Base-by-base conservation (phyloP, 345 rosid species). In the Gossypium turneri region DNA sequence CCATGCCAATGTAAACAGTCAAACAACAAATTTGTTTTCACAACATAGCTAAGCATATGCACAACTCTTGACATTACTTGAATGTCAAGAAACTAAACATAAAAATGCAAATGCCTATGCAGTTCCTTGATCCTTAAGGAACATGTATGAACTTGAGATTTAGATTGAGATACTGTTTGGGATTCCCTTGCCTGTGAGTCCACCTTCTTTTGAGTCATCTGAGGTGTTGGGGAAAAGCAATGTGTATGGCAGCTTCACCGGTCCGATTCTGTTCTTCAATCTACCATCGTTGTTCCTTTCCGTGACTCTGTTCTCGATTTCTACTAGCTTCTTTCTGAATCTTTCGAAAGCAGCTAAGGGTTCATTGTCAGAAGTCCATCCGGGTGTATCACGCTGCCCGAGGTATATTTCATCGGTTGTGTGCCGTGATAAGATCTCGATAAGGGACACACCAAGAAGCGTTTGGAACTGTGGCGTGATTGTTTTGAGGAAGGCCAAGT, bases 381-480 rank as follows among this genome's bases (percentile, higher is more conserved):
- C 82, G 1, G 80, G 62, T 12, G 82, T 82, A 1, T 92, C 96
- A 79, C 96, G 83, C 79, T 94, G 97, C 63, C 98, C 98, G 0
- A 94, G 90, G 81, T 90, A 94, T 1, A 92, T 60, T 86, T 95
- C 99, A 44, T 91, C 98, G 19, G 90, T 83, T 0, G 99, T 83
- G 71, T 95, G 98, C 84, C 91, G 82, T 0, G 99, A 95, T 69
- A 95, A 70, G 17, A 83, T 78, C 84, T 95, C 99, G 3, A 95
- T 91, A 12, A 95, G 87, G 61, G 99, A 92, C 22, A 95, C 83
- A 3, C 97, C 99, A 0, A 95, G 86, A 2, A 95, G 86, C 7
- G 99, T 91, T 38, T 95, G 98, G 50, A 92, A 67, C 81, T 95
- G 98, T 4, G 99, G 88, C 11, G 97, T 95, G 86, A 95, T 90